Base-by-base conservation (phyloP, 805 yeast species). In the Ogataea chonburiensis region DNA sequence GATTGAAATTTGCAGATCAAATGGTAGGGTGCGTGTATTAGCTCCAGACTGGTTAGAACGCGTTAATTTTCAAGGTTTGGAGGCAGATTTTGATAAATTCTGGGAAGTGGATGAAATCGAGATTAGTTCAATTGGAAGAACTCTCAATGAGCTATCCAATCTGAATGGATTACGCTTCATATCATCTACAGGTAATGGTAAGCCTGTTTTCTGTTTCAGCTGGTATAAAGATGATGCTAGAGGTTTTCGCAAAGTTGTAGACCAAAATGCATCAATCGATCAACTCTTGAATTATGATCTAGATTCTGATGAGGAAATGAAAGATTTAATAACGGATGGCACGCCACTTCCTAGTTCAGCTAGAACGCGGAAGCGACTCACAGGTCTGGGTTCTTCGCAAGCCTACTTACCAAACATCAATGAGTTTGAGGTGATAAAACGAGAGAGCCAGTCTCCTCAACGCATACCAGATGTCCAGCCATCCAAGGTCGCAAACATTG, bases 401-500 rank as follows among this genome's bases (percentile, higher is more conserved):
- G 23, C 15, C 13, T 40, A 24, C 17, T 26, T 42, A 4, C 46
- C 45, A 1, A 38, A 38, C 14, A 30, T 42, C 5, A 43, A 43
- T 4, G 41, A 46, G 17, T 46, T 46, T 19, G 46, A 46, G 15
- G 40, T 43, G 9, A 46, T 46, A 19, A 27, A 7, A 21, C 15
- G 13, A 12, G 32, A 28, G 11, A 18, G 8, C 17, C 17, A 28
- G 17, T 13, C 17, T 20, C 19, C 17, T 27, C n/a, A n/a, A n/a
- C n/a, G n/a, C n/a, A n/a, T n/a, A n/a, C n/a, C n/a, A n/a, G n/a
- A n/a, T n/a, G n/a, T n/a, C n/a, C n/a, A n/a, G n/a, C n/a, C n/a
- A n/a, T n/a, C n/a, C n/a, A n/a, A n/a, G 17, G 17, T 19, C 3
- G 6, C 31, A 11, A 7, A 14, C 6, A 14, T 5, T 14, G 15